A percentile compares a stretch with the other conserved stretches of the same genome.
These are phyloP conservation scores for Entamoeba histolytica DNA, from an alignment of 208 protist genomes.

Conservation along the genomic window DNA sequence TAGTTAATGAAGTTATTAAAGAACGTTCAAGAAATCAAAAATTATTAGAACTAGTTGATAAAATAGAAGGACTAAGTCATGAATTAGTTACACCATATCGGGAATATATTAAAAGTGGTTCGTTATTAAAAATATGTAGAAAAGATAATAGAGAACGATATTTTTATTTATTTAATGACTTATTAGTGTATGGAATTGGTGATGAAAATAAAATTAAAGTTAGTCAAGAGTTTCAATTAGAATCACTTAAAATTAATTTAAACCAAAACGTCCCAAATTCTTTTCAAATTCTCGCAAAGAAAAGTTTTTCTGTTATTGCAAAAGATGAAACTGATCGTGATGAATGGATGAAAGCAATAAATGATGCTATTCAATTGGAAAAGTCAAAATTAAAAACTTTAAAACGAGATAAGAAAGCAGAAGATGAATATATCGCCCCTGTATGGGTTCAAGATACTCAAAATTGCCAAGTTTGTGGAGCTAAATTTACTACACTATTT, in stretches of 20 bases:
- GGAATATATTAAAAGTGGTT: background rate
- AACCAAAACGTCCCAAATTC: background rate
- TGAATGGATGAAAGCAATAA: background rate
- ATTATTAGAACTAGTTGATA: background rate
- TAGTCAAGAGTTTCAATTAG: background rate
- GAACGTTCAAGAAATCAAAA: background rate
- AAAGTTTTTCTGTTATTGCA: background rate
- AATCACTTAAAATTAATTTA: background rate
- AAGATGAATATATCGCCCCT: background rate
- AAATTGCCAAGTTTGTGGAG: background rate
- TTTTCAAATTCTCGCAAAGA: background rate
- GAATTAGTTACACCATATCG: background rate
- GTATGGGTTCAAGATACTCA: background rate
- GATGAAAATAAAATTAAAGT: background rate
- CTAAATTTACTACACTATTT: background rate
- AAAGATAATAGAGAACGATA: background rate
- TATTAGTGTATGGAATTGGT: background rate
- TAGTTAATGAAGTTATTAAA: background rate
- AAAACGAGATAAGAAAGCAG: background rate
- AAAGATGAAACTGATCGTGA: background rate
- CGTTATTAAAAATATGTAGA: background rate
- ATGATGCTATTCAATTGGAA: background rate
- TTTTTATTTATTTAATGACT: background rate
- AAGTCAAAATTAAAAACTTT: background rate
- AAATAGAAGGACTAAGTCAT: background rate